phyloP scores from a whole-genome alignment of 2,329 filamentous ascomycete species.

The Biscogniauxia mediterranea region DNA sequence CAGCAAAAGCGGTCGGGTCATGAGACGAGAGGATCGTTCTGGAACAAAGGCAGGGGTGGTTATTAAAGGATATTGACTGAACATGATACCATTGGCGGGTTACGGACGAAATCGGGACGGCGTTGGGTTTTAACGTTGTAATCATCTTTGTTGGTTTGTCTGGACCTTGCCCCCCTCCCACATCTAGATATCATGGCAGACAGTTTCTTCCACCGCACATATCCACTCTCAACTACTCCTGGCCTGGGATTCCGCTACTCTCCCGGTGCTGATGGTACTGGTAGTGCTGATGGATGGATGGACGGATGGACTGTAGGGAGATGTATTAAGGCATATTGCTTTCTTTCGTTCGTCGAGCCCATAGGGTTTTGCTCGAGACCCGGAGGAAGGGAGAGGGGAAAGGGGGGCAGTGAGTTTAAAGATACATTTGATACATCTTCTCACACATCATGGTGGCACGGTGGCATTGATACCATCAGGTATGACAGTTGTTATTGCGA shows the following conservation, averaged over 20 bases:
- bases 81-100: slow-evolving; percentile 28
- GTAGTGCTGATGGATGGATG: too few species aligned
- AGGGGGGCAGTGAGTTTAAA: neutral
- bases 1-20: slow-evolving; percentile 25
- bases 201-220: slow-evolving; percentile 1
- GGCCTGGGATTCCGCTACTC: neutral
- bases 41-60: slow-evolving; percentile 21
- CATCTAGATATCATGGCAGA: slow-evolving; percentile 11
- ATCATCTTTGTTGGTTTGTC: slow-evolving; percentile 22
- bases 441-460: neutral
- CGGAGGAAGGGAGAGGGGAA: neutral
- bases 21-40: slow-evolving; percentile 25
- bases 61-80: slow-evolving; percentile 15
- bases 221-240: slow-evolving; percentile 1
- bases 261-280: neutral
- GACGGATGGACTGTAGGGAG: neutral
- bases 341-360: neutral
- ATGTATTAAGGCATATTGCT: neutral
- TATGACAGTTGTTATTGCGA: neutral
- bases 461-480: neutral
- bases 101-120: slow-evolving; percentile 25
- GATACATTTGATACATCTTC: neutral
- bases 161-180: slow-evolving; percentile 9
- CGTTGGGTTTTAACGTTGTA: slow-evolving; percentile 29
- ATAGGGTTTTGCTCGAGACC: neutral